Percentiles rank a stretch among this genome's conserved stretches.
These are phyloP conservation scores for Russula olivacea DNA, from an alignment of 768 basidiomycete species.

Conservation along the genomic window DNA sequence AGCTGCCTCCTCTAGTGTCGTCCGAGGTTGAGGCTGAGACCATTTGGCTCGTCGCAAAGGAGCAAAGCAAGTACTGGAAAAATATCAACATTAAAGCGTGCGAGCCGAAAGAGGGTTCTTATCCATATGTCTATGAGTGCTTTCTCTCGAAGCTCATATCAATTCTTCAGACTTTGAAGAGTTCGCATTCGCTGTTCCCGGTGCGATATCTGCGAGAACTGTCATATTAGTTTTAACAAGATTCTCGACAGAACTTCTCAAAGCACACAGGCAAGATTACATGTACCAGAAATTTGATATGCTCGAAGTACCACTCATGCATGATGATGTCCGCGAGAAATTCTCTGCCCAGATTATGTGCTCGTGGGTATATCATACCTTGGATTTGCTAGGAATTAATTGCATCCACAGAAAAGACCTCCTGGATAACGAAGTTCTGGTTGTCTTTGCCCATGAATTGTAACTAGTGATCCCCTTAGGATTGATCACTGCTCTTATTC, in stretches of 20 bases:
- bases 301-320: constrained; percentile 75
- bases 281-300: constrained; percentile 71
- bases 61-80: constrained; percentile 92
- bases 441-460: constrained; percentile 95
- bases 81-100: constrained; percentile 73
- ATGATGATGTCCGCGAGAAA: constrained; percentile 54
- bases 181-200: constrained; percentile 61
- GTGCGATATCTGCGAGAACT: constrained; percentile 33
- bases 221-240: background rate
- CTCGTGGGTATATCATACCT: constrained; percentile 56
- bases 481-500: constrained; percentile 1
- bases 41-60: constrained; percentile 77
- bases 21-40: constrained; percentile 83
- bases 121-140: background rate
- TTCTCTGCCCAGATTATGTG: constrained; percentile 84
- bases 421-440: constrained; percentile 66
- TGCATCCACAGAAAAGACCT: constrained; percentile 55
- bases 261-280: constrained; percentile 81
- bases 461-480: constrained; percentile 31
- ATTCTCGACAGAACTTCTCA: constrained; percentile 64
- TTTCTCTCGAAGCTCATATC: background rate
- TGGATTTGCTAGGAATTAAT: background rate
- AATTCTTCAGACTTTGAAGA: constrained; percentile 49
- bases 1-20: constrained; percentile 65
- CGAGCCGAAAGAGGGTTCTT: constrained; percentile 72